These are phyloP conservation scores for Zygotorulaspora mrakii DNA, from an alignment of 1,139 yeast species.

Conservation along the genomic window DNA sequence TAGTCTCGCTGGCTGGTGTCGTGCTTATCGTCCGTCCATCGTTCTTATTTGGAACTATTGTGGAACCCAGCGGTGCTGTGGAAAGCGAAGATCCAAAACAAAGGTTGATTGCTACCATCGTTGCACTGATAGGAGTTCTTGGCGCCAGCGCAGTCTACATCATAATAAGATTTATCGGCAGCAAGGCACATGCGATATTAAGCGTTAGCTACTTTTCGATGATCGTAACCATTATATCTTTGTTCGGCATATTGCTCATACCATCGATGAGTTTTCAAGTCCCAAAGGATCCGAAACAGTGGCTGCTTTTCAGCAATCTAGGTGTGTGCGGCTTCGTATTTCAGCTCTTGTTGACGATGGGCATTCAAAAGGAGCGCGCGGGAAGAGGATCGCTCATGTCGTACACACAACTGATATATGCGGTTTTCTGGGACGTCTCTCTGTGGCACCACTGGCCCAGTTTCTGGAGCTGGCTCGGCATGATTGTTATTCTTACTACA, in stretches of 20 bases:
- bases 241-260: constrained; percentile 49
- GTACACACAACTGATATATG: constrained; percentile 74
- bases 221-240: constrained; percentile 53
- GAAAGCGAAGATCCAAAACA: constrained; percentile 30
- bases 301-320: constrained; percentile 57
- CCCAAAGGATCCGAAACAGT: constrained; percentile 59
- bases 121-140: constrained; percentile 65
- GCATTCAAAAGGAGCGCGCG: constrained; percentile 78
- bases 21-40: constrained; percentile 76
- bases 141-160: constrained; percentile 74
- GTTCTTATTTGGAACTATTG: constrained; percentile 54
- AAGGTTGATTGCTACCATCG: constrained; percentile 53
- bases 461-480: constrained; percentile 64
- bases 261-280: constrained; percentile 59
- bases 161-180: constrained; percentile 69
- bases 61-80: constrained; percentile 9
- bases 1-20: constrained; percentile 71
- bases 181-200: constrained; percentile 71
- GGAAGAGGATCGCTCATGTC: constrained; percentile 71
- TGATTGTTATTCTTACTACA: constrained; percentile 59
- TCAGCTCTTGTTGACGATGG: constrained; percentile 77
- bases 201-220: constrained; percentile 76
- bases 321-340: constrained; percentile 79
- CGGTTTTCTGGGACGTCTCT: constrained; percentile 69
- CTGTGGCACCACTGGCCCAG: constrained; percentile 76